Percentiles rank a stretch among this genome's conserved stretches.
Conservation (phyloP, 163 green algal species). For the Chlamydomonas reinhardtii region DNA sequence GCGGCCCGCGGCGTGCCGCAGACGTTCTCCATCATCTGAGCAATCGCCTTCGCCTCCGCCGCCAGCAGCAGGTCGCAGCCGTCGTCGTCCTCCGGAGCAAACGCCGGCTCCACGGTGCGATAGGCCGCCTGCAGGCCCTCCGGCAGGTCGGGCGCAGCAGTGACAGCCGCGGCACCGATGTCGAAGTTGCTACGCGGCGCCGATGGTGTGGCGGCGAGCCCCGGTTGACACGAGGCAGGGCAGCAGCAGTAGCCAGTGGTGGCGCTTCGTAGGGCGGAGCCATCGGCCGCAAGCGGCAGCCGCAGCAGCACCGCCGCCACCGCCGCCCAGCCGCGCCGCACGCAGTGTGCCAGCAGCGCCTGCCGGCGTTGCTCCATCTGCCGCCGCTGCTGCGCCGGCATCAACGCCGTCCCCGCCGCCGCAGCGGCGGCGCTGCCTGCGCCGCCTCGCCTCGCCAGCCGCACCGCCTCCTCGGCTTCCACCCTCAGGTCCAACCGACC, state of each 20-base stretch:
- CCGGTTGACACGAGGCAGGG: no score
- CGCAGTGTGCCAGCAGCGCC: background rate
- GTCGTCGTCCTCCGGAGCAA: background rate
- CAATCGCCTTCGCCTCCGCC: background rate
- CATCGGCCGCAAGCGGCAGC: background rate
- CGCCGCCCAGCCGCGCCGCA: slow-evolving; percentile 1
- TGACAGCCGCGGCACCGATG: no score
- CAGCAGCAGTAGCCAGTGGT: no score
- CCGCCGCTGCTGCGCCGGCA: background rate
- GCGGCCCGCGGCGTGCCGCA: no score
- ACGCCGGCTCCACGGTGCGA: no score
- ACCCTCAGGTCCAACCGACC: background rate
- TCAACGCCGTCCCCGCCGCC: no score
- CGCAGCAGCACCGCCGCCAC: slow-evolving; percentile 12
- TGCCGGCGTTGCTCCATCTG: background rate
- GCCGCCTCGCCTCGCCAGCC: background rate
- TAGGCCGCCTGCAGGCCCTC: no score
- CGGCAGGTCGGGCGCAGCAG: no score
- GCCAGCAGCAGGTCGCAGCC: background rate
- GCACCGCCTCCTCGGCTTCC: background rate
- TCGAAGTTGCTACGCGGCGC: no score
- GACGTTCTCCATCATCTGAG: background rate
- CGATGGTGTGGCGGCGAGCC: no score
- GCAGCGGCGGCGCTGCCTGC: background rate
- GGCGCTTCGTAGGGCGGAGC: no score